phyloP scores from a whole-genome alignment of 2,329 filamentous ascomycete species.

The Raffaelea deltoideospora region DNA sequence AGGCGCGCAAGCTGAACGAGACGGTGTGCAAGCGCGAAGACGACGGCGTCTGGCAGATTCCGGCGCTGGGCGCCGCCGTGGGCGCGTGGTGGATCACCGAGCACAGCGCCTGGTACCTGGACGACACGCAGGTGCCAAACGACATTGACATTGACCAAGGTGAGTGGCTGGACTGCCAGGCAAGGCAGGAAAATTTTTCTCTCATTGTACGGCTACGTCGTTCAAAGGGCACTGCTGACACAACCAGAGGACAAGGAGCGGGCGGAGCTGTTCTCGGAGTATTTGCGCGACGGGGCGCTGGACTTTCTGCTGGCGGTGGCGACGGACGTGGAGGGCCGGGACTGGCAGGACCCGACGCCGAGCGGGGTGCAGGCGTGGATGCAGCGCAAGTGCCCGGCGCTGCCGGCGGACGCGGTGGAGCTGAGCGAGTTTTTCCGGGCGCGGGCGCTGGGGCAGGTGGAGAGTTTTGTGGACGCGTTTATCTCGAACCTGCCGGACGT shows the following conservation, averaged over 20 bases:
- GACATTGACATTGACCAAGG: conserved; percentile 48
- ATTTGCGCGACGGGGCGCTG: conserved; percentile 76
- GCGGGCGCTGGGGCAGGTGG: conserved; percentile 64
- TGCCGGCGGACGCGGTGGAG: conserved; percentile 50
- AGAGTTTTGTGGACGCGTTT: conserved; percentile 79
- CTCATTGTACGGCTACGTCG: too few relatives aligned
- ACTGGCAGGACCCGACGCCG: conserved; percentile 81
- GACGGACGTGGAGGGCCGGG: conserved; percentile 61
- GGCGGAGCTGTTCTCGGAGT: conserved; percentile 57
- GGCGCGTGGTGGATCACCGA: conserved; percentile 81
- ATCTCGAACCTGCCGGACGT: conserved; percentile 93
- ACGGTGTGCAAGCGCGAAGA: conserved; percentile 52
- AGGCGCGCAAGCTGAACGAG: conserved; percentile 56
- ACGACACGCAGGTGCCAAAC: conserved; percentile 41
- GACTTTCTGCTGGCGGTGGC: conserved; percentile 81
- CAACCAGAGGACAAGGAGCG: conserved; percentile 49
- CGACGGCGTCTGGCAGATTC: conserved; percentile 54
- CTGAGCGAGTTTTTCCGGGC: conserved; percentile 60
- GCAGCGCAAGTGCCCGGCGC: conserved; percentile 59
- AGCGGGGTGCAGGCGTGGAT: conserved; percentile 69
- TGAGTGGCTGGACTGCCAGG: too few relatives aligned
- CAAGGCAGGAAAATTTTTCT: too few relatives aligned
- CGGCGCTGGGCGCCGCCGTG: conserved; percentile 64
- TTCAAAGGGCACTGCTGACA: neutral
- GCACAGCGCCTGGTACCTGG: conserved; percentile 79